Evolutionary conservation across 1,284 basidiomycete species (phyloP).

Genomic region (Moesziomyces aphidis): DNA sequence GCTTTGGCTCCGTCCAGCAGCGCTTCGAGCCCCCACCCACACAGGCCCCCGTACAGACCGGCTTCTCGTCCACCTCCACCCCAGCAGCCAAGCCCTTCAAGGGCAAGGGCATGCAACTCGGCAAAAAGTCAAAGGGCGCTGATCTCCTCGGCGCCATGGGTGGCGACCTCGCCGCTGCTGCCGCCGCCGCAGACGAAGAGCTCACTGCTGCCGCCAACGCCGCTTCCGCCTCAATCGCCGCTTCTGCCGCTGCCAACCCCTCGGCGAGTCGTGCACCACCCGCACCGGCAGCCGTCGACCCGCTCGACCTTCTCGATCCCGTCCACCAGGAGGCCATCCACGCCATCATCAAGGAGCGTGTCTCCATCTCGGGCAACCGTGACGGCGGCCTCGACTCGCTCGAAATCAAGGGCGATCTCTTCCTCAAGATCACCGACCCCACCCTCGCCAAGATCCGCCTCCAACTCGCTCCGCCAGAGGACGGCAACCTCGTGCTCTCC

Average conservation of each 20-base stretch:
- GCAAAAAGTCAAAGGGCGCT: slow-evolving; percentile 88
- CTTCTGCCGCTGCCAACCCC: slow-evolving; percentile 18
- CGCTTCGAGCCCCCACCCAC: slow-evolving; percentile 57
- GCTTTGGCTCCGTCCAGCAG: slow-evolving; percentile 30
- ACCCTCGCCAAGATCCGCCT: slow-evolving; percentile 82
- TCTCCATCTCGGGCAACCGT: slow-evolving; percentile 83
- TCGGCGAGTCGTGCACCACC: slow-evolving; percentile 52
- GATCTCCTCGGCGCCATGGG: slow-evolving; percentile 88
- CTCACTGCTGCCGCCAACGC: slow-evolving; percentile 70
- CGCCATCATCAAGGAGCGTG: slow-evolving; percentile 83
- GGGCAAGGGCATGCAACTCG: slow-evolving; percentile 96
- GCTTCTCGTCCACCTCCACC: slow-evolving; percentile 43
- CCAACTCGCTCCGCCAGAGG: slow-evolving; percentile 72
- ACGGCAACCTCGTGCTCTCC: slow-evolving; percentile 75
- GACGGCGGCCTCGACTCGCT: slow-evolving; percentile 91
- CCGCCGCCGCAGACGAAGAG: slow-evolving; percentile 69
- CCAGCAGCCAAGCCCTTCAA: slow-evolving; percentile 81
- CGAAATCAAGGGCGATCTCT: slow-evolving; percentile 94
- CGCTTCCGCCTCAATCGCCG: slow-evolving; percentile 56
- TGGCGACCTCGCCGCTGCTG: slow-evolving; percentile 54
- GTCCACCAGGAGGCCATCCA: slow-evolving; percentile 87
- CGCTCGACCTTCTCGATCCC: slow-evolving; percentile 73
- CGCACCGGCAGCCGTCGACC: slow-evolving; percentile 70
- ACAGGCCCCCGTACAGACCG: slow-evolving; percentile 56
- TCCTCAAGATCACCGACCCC: slow-evolving; percentile 84